These are phyloP conservation scores for Monilinia fructicola DNA, from an alignment of 2,329 filamentous ascomycete genomes.

Conservation along the genomic window DNA sequence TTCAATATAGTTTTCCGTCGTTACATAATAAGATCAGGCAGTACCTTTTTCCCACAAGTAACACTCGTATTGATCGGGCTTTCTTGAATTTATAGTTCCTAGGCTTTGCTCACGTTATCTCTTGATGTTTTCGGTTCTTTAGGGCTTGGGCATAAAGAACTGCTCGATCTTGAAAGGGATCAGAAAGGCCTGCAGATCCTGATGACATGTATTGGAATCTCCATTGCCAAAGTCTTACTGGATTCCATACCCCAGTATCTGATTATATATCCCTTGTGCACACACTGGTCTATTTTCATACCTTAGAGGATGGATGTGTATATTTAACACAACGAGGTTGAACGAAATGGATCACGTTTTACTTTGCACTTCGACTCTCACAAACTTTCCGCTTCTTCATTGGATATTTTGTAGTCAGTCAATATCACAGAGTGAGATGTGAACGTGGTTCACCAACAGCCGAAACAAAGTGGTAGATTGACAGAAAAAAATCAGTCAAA, in stretches of 20 bases:
- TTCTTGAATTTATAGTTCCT: background rate
- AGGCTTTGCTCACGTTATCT: too few species aligned
- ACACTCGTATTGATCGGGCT: too few species aligned
- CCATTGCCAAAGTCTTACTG: background rate
- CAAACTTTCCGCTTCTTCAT: too few species aligned
- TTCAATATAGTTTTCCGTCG: background rate
- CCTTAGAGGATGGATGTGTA: background rate
- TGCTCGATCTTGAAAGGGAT: background rate
- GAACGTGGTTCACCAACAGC: too few species aligned
- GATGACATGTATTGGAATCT: background rate
- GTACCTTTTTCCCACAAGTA: background rate
- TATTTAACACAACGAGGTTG: background rate
- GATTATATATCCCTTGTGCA: background rate
- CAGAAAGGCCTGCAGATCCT: background rate
- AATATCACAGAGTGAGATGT: too few species aligned
- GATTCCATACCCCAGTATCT: background rate
- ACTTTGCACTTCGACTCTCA: too few species aligned
- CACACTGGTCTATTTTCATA: background rate
- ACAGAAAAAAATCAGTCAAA: too few species aligned
- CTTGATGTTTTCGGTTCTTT: background rate
- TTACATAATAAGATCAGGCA: background rate
- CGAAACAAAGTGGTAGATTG: too few species aligned
- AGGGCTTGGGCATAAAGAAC: background rate
- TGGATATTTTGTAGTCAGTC: too few species aligned
- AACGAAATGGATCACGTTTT: background rate